phyloP scores from a whole-genome alignment of 1,284 basidiomycete species.

The Kwoniella shivajii region DNA sequence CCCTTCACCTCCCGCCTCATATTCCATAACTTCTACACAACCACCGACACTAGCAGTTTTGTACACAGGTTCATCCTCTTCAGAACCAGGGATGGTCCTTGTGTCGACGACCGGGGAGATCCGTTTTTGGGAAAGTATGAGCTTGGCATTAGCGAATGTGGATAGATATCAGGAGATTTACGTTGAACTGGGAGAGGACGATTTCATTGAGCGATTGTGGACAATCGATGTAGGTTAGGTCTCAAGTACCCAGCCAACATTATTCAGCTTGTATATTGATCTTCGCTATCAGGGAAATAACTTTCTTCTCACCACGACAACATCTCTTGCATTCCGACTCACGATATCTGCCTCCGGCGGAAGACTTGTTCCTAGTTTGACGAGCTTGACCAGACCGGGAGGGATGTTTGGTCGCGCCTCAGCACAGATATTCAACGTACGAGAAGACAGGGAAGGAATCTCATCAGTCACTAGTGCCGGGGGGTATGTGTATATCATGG shows the following conservation, averaged over 20 bases:
- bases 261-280: neutral
- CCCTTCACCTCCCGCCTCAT: slow-evolving; percentile 39
- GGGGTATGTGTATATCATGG: slow-evolving; percentile 38
- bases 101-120: slow-evolving; percentile 51
- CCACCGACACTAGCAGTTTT: slow-evolving; percentile 43
- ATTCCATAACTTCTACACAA: slow-evolving; percentile 28
- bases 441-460: slow-evolving; percentile 37
- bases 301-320: slow-evolving; percentile 51
- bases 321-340: slow-evolving; percentile 47
- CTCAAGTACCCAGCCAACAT: neutral
- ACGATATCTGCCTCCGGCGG: slow-evolving; percentile 43
- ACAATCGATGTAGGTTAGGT: slow-evolving; percentile 38
- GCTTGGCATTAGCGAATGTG: slow-evolving; percentile 49
- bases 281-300: slow-evolving; percentile 26
- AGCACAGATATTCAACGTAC: slow-evolving; percentile 31
- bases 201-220: slow-evolving; percentile 46
- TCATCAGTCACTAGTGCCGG: slow-evolving; percentile 25
- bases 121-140: slow-evolving; percentile 54
- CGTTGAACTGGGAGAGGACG: slow-evolving; percentile 39
- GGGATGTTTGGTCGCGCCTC: slow-evolving; percentile 49
- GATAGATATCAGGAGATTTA: slow-evolving; percentile 35
- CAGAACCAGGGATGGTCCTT: slow-evolving; percentile 55
- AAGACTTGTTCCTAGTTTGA: slow-evolving; percentile 32
- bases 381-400: slow-evolving; percentile 41
- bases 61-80: slow-evolving; percentile 30